Conservation (phyloP, 2,329 filamentous ascomycete genomes). For the Cucurbitaria berberidis region DNA sequence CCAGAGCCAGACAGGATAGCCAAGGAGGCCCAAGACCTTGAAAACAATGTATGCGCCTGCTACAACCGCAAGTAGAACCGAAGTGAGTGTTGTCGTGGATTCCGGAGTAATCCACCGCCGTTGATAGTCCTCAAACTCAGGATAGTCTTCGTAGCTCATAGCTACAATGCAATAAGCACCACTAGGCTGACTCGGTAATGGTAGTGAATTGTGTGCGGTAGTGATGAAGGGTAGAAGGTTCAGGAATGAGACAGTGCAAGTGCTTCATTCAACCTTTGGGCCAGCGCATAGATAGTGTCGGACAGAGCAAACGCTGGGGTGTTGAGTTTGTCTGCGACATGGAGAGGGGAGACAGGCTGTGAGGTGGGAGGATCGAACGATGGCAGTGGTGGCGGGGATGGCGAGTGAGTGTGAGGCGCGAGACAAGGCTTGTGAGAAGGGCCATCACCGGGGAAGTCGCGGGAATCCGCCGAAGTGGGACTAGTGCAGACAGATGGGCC, state of each 20-base stretch:
- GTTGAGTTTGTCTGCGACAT: constrained; percentile 43
- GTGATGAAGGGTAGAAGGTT: constrained; percentile 5
- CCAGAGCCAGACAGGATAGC: constrained; percentile 52
- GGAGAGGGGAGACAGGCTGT: constrained; percentile 32
- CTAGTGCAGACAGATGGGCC: constrained; percentile 11
- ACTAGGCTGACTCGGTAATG: background rate
- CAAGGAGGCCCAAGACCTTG: constrained; percentile 34
- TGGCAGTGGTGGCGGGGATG: constrained; percentile 18
- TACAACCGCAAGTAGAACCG: constrained; percentile 26
- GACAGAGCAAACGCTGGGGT: constrained; percentile 37
- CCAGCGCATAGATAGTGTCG: constrained; percentile 37
- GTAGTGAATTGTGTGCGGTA: background rate
- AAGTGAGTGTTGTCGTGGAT: constrained; percentile 16
- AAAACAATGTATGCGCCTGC: constrained; percentile 37
- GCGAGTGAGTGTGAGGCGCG: constrained; percentile 19
- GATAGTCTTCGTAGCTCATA: constrained; percentile 31
- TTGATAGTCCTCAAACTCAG: constrained; percentile 25
- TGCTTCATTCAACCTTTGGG: constrained; percentile 38
- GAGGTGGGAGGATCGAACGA: constrained; percentile 8
- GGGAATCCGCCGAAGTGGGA: constrained; percentile 15
- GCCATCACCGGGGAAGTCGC: constrained; percentile 15
- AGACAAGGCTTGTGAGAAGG: constrained; percentile 11
- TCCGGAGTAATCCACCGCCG: constrained; percentile 20
- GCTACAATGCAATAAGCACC: constrained; percentile 1
- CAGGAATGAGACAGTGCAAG: constrained; percentile 10